Base-by-base conservation (phyloP, 306 rosid genomes). In the Dalbergia cochinchinensis region DNA sequence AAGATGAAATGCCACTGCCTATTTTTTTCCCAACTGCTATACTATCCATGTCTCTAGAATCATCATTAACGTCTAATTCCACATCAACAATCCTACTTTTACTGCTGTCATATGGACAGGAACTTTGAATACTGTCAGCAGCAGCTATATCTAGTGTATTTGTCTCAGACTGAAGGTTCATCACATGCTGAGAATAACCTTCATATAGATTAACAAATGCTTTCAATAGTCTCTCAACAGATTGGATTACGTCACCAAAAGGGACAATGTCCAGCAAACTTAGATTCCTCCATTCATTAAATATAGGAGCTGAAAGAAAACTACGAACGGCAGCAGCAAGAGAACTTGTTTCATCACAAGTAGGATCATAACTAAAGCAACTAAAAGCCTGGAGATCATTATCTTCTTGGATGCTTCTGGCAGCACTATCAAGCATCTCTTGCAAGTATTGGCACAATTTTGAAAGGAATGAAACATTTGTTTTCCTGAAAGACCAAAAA, bases 31-130 rank as follows among this genome's bases (percentile, higher is more conserved):
- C 83, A 81, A 65, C 86, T 11, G 85, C 44, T 76, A 83, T 79
- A 45, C 73, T 69, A 83, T 91, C 94, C 66, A 60, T 73, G 39
- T 94, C 99, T 85, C 86, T 84, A 42, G 94, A 86, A 82, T 86
- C 90, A 59, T 91, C 84, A 77, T 86, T 72, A 69, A 86, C 91
- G 86, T 92, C 99, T 88, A 94, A 85, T 42, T 94, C 99, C 87
- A 87, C 67, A 78, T 91, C 99, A 83, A 91, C 37, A 79, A 94
- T 88, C 79, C 88, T 92, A 86, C 85, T 92, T 87, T 79, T 87
- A 73, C 76, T 83, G 59, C 77, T 66, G 61, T 85, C 92, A 80
- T 57, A 69, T 11, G 77, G 81, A 20, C 69, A 77, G 39, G 83
- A 78, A 78, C 83, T 75, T 60, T 66, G 88, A 26, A 61, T 58